These are phyloP conservation scores for Tanacetum coccineum DNA, from an alignment of 129 eudicot genomes.

Conservation along the genomic window DNA sequence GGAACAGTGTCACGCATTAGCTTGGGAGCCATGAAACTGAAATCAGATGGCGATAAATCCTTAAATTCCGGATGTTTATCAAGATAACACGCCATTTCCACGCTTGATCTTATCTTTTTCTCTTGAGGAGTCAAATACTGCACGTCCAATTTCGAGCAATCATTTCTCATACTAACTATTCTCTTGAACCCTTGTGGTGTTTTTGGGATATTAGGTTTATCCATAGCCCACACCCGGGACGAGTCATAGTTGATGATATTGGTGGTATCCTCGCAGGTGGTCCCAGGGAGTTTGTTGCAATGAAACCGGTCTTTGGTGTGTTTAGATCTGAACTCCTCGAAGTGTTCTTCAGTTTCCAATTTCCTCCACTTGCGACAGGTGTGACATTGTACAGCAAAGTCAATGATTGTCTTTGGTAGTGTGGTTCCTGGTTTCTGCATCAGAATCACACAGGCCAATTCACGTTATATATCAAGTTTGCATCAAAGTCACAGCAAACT, in stretches of 20 bases:
- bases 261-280: constrained; percentile 7
- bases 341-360: constrained; percentile 8
- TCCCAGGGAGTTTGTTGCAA: constrained; percentile 13
- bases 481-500: background rate
- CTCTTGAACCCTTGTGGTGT: constrained; percentile 13
- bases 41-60: constrained; percentile 7
- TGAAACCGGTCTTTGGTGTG: background rate
- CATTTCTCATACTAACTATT: background rate
- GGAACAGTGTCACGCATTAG: constrained; percentile 6
- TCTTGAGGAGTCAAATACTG: constrained; percentile 8
- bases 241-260: constrained; percentile 8
- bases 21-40: background rate
- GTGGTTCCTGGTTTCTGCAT: background rate
- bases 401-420: background rate
- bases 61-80: background rate
- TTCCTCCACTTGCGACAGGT: constrained; percentile 12
- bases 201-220: constrained; percentile 8
- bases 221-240: constrained; percentile 10
- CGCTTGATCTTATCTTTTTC: background rate
- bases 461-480: background rate
- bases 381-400: constrained; percentile 14
- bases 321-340: constrained; percentile 12
- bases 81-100: constrained; percentile 1
- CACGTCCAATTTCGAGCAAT: background rate
- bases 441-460: background rate